These are phyloP conservation scores for Cercospora zeae-maydis DNA, from an alignment of 2,329 filamentous ascomycete genomes.

Conservation along the genomic window DNA sequence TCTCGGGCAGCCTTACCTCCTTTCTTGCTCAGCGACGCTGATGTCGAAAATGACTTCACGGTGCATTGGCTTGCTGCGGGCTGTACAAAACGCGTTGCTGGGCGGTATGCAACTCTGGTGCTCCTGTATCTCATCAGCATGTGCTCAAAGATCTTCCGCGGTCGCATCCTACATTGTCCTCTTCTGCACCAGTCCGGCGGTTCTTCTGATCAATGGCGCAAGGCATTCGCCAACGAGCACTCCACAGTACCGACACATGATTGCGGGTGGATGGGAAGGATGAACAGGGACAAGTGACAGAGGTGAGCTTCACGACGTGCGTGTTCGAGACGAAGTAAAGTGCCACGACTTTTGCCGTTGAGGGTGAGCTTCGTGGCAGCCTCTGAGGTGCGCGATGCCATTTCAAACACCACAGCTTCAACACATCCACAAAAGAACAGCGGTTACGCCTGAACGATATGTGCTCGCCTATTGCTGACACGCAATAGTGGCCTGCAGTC, in stretches of 20 bases:
- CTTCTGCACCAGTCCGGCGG: conserved; percentile 1
- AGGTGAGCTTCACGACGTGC: neutral
- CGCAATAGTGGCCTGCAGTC: neutral
- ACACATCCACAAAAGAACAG: neutral
- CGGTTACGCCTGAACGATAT: neutral
- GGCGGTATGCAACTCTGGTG: conserved; percentile 18
- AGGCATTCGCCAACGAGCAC: conserved; percentile 11
- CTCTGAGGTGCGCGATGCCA: neutral
- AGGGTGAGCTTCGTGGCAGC: neutral
- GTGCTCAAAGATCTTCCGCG: neutral
- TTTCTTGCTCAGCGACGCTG: conserved; percentile 48
- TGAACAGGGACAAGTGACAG: neutral
- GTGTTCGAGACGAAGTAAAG: neutral
- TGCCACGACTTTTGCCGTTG: neutral
- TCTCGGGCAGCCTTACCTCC: conserved; percentile 51
- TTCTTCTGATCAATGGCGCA: conserved; percentile 7
- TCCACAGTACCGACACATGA: conserved; percentile 11
- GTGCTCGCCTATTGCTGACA: neutral
- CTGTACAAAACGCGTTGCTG: neutral
- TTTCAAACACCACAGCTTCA: neutral
- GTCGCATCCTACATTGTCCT: conserved; percentile 6
- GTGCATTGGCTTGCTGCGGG: neutral
- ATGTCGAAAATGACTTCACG: conserved; percentile 41
- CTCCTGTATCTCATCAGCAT: conserved; percentile 1
- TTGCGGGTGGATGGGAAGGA: neutral